A percentile compares a stretch with the other conserved stretches of the same genome.
Conservation (phyloP, 179 eudicot species). For the Spergularia azorica region DNA sequence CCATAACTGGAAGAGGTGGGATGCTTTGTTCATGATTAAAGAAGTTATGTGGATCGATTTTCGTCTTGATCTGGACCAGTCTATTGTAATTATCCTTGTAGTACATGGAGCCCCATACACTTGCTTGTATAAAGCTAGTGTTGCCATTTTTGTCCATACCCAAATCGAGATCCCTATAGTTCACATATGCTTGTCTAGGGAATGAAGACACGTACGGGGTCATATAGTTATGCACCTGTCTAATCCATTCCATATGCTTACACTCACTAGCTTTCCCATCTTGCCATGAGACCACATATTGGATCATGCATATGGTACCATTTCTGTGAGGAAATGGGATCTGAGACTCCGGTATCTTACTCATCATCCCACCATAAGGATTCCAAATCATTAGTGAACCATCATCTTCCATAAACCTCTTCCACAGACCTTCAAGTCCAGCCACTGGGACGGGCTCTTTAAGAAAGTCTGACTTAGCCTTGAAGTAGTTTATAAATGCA, state of each 20-base stretch:
- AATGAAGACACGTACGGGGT: constrained; percentile 38
- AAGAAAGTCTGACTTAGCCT: constrained; percentile 41
- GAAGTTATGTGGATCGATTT: constrained; percentile 40
- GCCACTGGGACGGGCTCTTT: constrained; percentile 30
- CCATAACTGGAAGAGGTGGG: constrained; percentile 41
- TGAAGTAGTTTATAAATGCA: constrained; percentile 34
- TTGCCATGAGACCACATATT: constrained; percentile 38
- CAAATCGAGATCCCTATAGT: constrained; percentile 43
- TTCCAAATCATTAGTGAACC: constrained; percentile 38
- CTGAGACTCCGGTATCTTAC: constrained; percentile 34
- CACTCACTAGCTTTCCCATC: constrained; percentile 32
- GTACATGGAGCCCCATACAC: constrained; percentile 39
- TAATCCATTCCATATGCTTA: constrained; percentile 38
- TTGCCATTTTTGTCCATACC: constrained; percentile 31
- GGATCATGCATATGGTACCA: constrained; percentile 36
- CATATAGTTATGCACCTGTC: constrained; percentile 38
- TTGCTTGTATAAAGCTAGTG: constrained; percentile 36
- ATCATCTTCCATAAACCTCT: constrained; percentile 32
- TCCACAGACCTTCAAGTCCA: constrained; percentile 40
- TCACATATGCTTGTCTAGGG: constrained; percentile 42
- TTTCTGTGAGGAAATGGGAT: constrained; percentile 43
- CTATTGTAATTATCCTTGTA: constrained; percentile 38
- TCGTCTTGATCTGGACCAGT: constrained; percentile 41
- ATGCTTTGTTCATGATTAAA: constrained; percentile 42
- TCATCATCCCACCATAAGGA: constrained; percentile 45